These are phyloP conservation scores for Globisporangium cystogenes DNA, from an alignment of 352 stramenopile species.

Conservation along the genomic window DNA sequence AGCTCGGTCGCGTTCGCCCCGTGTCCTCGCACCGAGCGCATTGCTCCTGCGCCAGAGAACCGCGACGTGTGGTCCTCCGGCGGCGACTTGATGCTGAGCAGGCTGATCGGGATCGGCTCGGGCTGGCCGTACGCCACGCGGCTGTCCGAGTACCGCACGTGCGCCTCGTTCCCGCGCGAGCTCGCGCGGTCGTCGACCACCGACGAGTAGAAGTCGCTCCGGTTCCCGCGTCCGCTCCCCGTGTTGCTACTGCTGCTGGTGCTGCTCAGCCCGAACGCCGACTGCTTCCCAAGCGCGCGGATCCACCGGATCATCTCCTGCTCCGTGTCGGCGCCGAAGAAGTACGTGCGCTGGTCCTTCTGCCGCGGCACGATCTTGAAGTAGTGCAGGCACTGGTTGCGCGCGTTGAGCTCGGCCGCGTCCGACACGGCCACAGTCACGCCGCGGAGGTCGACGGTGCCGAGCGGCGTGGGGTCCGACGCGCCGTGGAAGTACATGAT, in stretches of 20 bases:
- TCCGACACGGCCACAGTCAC: slow-evolving; percentile 57
- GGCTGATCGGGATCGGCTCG: slow-evolving; percentile 3
- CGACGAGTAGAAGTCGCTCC: slow-evolving; percentile 2
- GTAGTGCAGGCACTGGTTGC: slow-evolving; percentile 54
- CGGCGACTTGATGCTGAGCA: slow-evolving; percentile 3
- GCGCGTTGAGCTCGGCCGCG: slow-evolving; percentile 48
- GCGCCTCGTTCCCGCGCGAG: not conserved
- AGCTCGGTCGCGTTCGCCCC: slow-evolving; percentile 8
- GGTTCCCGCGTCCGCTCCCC: not conserved
- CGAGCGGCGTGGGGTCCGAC: slow-evolving; percentile 62
- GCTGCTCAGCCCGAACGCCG: slow-evolving; percentile 17
- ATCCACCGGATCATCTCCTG: slow-evolving; percentile 71
- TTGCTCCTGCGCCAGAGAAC: slow-evolving; percentile 1
- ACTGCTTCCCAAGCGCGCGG: slow-evolving; percentile 44
- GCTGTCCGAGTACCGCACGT: slow-evolving; percentile 17
- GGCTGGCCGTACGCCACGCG: slow-evolving; percentile 12
- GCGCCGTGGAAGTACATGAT: slow-evolving; percentile 72
- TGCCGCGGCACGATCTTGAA: slow-evolving; percentile 63
- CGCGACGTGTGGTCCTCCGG: not conserved
- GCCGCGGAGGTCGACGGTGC: slow-evolving; percentile 50
- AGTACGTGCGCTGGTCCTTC: slow-evolving; percentile 61
- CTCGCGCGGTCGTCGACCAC: not conserved
- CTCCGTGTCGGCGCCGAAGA: slow-evolving; percentile 64
- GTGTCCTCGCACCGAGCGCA: not conserved
- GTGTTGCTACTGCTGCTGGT: not conserved